Evolutionary conservation across 169 alveolate genomes (phyloP).

Genomic region (Neospora caninum): DNA sequence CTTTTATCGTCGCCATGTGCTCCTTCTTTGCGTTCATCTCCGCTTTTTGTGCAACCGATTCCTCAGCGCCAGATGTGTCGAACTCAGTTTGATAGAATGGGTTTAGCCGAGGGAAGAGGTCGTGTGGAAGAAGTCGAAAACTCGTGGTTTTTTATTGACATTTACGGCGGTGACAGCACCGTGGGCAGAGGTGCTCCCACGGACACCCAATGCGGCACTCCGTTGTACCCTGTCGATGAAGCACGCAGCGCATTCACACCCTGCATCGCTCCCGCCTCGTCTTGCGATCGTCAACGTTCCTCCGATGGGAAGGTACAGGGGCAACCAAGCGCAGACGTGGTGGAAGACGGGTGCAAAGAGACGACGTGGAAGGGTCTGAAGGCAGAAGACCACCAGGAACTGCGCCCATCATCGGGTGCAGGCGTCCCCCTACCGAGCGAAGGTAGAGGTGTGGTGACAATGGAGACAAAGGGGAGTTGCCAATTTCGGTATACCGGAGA

Average conservation of each 20-base stretch:
- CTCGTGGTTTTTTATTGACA: slow-evolving; percentile 8
- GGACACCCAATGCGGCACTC: not conserved
- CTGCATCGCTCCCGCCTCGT: not conserved
- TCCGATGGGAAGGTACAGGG: not conserved
- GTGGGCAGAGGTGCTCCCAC: no score
- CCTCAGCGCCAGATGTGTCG: not conserved
- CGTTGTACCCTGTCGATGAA: not conserved
- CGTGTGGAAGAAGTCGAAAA: not conserved
- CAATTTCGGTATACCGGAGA: no score
- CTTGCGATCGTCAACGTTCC: not conserved
- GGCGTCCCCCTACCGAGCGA: no score
- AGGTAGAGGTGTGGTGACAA: no score
- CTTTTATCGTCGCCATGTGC: not conserved
- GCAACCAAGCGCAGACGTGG: not conserved
- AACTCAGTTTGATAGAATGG: not conserved
- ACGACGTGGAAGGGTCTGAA: not conserved
- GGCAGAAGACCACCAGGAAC: not conserved
- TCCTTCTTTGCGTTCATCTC: not conserved
- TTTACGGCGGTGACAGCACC: not conserved
- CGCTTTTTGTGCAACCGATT: not conserved
- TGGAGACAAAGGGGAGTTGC: no score
- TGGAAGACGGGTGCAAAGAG: not conserved
- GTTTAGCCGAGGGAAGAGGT: not conserved
- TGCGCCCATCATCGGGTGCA: no score
- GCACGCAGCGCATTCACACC: no score